A percentile compares a stretch with the other conserved stretches of the same genome.
Conservation (phyloP, 2,329 filamentous ascomycete species). For the Xylaria sp. region DNA sequence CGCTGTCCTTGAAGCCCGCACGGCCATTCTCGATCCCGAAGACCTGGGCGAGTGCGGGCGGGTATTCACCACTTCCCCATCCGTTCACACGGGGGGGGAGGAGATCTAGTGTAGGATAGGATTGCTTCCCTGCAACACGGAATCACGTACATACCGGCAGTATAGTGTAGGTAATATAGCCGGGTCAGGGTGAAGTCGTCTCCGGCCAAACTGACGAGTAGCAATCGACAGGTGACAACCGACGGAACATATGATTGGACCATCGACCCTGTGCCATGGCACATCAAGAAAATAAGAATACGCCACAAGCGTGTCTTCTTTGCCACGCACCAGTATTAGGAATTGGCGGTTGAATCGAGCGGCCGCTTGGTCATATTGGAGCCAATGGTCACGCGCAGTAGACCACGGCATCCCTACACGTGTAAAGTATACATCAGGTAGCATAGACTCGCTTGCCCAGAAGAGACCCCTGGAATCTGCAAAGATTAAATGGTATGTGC, state of each 20-base stretch:
- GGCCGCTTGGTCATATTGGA: slow-evolving; percentile 4
- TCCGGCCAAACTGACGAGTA: not conserved
- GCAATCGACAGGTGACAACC: slow-evolving; percentile 1
- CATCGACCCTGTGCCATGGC: not conserved
- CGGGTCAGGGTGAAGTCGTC: not conserved
- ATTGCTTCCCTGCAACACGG: slow-evolving; percentile 5
- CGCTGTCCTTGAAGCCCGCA: slow-evolving; percentile 9
- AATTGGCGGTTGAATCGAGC: slow-evolving; percentile 5
- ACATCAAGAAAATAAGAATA: not conserved
- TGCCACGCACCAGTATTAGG: not conserved
- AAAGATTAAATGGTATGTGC: slow-evolving; percentile 16
- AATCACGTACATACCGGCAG: slow-evolving; percentile 3
- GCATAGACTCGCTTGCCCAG: slow-evolving; percentile 4
- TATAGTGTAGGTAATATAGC: not conserved
- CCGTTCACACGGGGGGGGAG: slow-evolving; percentile 19
- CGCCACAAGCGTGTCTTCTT: not conserved
- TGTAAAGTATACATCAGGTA: not conserved
- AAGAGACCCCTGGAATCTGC: slow-evolving; percentile 5
- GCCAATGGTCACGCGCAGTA: slow-evolving; percentile 9
- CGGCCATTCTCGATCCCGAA: slow-evolving; percentile 23
- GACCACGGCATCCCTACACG: not conserved
- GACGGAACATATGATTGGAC: not conserved
- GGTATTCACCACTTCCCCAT: slow-evolving; percentile 22
- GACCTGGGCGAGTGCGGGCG: slow-evolving; percentile 17
- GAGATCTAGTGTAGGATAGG: slow-evolving; percentile 1